phyloP scores from a whole-genome alignment of 441 rosid genomes.

The Breynia disticha region DNA sequence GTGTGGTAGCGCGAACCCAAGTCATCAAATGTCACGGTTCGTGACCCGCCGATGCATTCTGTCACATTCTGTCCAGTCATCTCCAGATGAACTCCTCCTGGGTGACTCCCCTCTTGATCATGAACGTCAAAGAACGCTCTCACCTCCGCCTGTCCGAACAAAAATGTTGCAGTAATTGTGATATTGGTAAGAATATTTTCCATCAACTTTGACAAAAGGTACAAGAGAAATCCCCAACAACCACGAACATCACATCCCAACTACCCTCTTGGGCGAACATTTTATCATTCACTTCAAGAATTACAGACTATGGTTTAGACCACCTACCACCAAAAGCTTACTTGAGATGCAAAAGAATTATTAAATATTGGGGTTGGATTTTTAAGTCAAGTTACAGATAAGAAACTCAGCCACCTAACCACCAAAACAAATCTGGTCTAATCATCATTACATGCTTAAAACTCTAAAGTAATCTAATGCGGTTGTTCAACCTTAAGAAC shows the following conservation, averaged over 20 bases:
- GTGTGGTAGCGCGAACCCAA: slow-evolving; percentile 34
- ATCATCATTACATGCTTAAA: background rate
- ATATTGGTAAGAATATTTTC: no score
- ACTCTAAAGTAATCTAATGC: background rate
- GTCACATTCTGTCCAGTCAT: slow-evolving; percentile 41
- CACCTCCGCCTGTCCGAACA: slow-evolving; percentile 33
- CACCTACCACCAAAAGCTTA: no score
- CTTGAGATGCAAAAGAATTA: background rate
- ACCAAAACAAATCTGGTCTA: background rate
- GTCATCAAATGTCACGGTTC: slow-evolving; percentile 30
- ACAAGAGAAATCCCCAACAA: no score
- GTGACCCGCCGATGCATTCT: slow-evolving; percentile 33
- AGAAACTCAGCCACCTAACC: background rate
- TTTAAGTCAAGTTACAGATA: background rate
- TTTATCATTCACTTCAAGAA: no score
- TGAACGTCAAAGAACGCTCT: slow-evolving; percentile 41
- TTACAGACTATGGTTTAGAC: no score
- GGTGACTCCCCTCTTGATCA: slow-evolving; percentile 30
- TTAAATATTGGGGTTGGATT: background rate
- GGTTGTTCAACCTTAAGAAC: background rate
- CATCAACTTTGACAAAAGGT: no score
- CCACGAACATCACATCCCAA: no score
- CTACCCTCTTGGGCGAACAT: no score
- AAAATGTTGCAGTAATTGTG: no score
- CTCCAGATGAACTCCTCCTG: slow-evolving; percentile 38